These are phyloP conservation scores for Pseudogymnoascus sp. DNA, from an alignment of 2,329 filamentous ascomycete genomes.

Conservation along the genomic window DNA sequence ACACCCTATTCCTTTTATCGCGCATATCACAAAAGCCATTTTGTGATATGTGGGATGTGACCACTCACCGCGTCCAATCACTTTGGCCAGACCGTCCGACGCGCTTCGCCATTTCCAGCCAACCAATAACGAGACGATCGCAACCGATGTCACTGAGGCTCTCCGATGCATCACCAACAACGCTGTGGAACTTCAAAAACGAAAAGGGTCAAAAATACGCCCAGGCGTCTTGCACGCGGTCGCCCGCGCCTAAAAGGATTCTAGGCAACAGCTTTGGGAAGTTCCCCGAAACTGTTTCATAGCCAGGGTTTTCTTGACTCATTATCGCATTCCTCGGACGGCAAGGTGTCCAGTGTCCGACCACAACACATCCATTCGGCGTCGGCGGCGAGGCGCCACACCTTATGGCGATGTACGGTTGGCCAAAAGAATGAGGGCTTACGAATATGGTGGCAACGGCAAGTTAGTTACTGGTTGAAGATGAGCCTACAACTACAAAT, in stretches of 20 bases:
- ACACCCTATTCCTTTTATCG: neutral
- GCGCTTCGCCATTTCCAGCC: neutral
- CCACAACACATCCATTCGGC: neutral
- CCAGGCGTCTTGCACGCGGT: constrained; percentile 14
- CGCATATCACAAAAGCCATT: constrained; percentile 6
- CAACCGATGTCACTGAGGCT: constrained; percentile 7
- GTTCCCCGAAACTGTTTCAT: constrained; percentile 21
- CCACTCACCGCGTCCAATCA: neutral
- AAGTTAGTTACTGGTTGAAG: neutral
- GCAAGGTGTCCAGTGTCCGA: neutral
- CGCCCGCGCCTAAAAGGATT: neutral
- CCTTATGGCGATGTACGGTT: neutral
- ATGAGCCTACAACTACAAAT: neutral
- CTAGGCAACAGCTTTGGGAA: constrained; percentile 19
- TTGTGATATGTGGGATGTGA: constrained; percentile 9
- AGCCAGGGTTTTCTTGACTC: constrained; percentile 18
- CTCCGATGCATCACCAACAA: neutral
- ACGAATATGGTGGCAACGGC: neutral
- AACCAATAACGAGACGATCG: constrained; percentile 4
- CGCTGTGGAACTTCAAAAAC: neutral
- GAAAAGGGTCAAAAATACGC: neutral
- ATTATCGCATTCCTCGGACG: constrained; percentile 11
- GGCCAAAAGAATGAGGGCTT: neutral
- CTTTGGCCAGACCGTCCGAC: neutral
- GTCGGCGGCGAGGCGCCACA: neutral